Evolutionary conservation across 2,329 filamentous ascomycete genomes (phyloP), one percentile per base, ranked within the genome.

Genomic region (Aspergillus ruber): DNA sequence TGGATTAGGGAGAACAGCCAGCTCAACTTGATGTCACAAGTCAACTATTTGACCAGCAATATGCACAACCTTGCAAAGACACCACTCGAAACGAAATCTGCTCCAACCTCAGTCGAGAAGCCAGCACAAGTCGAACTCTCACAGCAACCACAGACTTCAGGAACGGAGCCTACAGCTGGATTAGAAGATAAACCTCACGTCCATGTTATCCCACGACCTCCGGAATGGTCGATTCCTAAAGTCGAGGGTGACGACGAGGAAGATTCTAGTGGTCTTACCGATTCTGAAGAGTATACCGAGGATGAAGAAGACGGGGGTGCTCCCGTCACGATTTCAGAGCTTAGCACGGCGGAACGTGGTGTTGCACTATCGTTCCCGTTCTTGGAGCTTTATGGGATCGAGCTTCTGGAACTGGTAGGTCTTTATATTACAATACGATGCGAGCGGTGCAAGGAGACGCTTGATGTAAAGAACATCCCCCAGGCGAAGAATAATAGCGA

Each of bases 281-380:
- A 74, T 42, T 72, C 66, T 6, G 69, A 71, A 4, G 71, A 72
- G 18, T 71, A 73, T 18, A 65, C 61, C 10, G 75, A 77, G 38
- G 73, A 75, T 17, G 63, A 68, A 3, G 67, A 67, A 55, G 63
- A 61, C 21, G 68, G 69, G 3, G 73, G 68, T 33, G 66, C 62
- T 2, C 60, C 57, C 35, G 56, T 70, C n/a, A 54, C 56, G 25
- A 45, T 61, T n/a, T 49, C 66, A 6, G 63, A 69, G 3, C 68
- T 70, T 21, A 71, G 70, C 21, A 71, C 72, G 1, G 64, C 74
- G 2, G 86, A 89, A 59, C 75, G 77, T 45, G 88, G 88, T 20
- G 85, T 88, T n/a, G 81, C 86, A 46, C 74, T 94, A 6, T 88
- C 84, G 0, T 89, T 93, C 57, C 88, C 89, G 0, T 82, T 79